These are phyloP conservation scores for Fusarium sp. DNA, from an alignment of 2,329 filamentous ascomycete genomes.

Conservation along the genomic window DNA sequence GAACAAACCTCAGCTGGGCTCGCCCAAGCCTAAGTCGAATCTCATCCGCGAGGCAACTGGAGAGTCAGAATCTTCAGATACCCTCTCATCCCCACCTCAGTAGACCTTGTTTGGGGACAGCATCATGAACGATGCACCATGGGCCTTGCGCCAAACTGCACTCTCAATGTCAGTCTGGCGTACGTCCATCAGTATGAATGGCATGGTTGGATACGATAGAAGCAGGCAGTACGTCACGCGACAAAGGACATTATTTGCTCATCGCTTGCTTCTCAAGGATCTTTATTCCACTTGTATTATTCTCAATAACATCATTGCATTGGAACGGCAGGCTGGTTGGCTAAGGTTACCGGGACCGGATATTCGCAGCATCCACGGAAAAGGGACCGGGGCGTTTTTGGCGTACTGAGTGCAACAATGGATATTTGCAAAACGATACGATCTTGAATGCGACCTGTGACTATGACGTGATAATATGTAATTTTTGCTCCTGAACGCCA, in stretches of 20 bases:
- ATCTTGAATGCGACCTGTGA: conserved; percentile 14
- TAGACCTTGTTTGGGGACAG: conserved; percentile 8
- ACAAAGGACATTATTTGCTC: conserved; percentile 25
- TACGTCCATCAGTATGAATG: conserved; percentile 8
- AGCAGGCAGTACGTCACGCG: conserved; percentile 34
- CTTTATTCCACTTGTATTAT: conserved; percentile 44
- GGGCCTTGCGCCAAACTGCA: background rate
- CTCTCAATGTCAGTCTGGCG: conserved; percentile 4
- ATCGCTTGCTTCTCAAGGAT: conserved; percentile 24
- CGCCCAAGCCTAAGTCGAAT: conserved; percentile 60
- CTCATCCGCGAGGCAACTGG: conserved; percentile 63
- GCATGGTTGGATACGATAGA: conserved; percentile 48
- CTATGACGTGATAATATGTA: background rate
- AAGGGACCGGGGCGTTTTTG: conserved; percentile 48
- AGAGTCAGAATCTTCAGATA: conserved; percentile 69
- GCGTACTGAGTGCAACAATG: conserved; percentile 45
- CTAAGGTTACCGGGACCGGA: conserved; percentile 46
- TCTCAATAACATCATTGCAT: conserved; percentile 45
- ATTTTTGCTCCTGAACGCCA: conserved; percentile 39
- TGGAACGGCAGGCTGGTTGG: conserved; percentile 44
- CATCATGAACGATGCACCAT: conserved; percentile 8
- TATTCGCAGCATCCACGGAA: conserved; percentile 47
- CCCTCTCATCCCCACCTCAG: conserved; percentile 65
- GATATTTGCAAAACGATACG: conserved; percentile 29
- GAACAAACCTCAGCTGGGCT: conserved; percentile 60